Conservation (phyloP, 2,329 filamentous ascomycete species). For the Scleromitrula shiraiana region DNA sequence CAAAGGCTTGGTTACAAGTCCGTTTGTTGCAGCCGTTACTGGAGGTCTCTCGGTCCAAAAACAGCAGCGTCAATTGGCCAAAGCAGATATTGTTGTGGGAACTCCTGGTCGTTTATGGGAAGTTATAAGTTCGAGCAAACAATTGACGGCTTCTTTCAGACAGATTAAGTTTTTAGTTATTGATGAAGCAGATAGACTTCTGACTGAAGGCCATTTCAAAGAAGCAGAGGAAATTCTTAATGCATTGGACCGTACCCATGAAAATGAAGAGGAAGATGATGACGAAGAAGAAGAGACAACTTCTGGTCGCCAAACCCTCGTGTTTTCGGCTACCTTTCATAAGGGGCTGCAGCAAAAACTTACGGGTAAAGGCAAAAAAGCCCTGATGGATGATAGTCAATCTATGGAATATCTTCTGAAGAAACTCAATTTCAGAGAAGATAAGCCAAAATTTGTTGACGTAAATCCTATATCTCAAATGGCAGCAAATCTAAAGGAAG, state of each 20-base stretch:
- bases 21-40: slow-evolving; percentile 80
- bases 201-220: slow-evolving; percentile 92
- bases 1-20: slow-evolving; percentile 47
- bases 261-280: slow-evolving; percentile 40
- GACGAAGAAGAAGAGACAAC: slow-evolving; percentile 39
- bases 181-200: slow-evolving; percentile 86
- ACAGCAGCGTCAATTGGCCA: slow-evolving; percentile 75
- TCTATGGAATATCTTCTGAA: slow-evolving; percentile 90
- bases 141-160: slow-evolving; percentile 62
- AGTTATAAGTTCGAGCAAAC: slow-evolving; percentile 68
- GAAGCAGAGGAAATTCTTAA: slow-evolving; percentile 84
- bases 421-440: slow-evolving; percentile 79
- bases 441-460: slow-evolving; percentile 83
- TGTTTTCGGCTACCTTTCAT: slow-evolving; percentile 96
- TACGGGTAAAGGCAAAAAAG: slow-evolving; percentile 56
- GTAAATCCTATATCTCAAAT: slow-evolving; percentile 85
- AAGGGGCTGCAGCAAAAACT: slow-evolving; percentile 87
- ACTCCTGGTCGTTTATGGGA: slow-evolving; percentile 95
- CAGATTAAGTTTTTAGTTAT: slow-evolving; percentile 76
- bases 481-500: slow-evolving; percentile 78
- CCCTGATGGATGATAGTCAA: slow-evolving; percentile 63
- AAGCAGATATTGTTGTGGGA: slow-evolving; percentile 86
- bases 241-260: slow-evolving; percentile 61
- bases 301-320: slow-evolving; percentile 69
- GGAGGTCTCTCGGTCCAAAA: slow-evolving; percentile 93